Conservation (phyloP, 192 early-diverging fungal species). For the Spizellomyces punctatus region DNA sequence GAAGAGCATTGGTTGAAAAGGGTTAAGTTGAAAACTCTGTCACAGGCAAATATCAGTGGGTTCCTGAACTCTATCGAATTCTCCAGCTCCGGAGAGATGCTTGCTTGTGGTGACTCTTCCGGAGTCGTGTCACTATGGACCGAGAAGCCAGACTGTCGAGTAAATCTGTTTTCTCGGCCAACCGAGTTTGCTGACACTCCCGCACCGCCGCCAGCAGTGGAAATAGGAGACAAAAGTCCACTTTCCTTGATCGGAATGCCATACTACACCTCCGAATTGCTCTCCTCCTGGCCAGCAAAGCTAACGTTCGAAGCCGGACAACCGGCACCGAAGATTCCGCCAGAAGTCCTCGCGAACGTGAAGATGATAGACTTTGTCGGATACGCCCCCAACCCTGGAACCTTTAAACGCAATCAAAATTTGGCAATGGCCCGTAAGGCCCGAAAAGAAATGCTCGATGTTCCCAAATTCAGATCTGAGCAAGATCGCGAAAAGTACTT, state of each 20-base stretch:
- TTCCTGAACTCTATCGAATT: constrained; percentile 74
- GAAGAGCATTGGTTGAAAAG: too few species aligned
- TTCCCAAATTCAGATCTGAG: constrained; percentile 80
- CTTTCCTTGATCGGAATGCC: constrained; percentile 81
- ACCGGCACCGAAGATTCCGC: constrained; percentile 73
- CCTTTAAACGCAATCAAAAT: constrained; percentile 71
- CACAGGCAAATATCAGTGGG: constrained; percentile 32
- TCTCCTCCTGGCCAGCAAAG: constrained; percentile 76
- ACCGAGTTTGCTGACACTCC: constrained; percentile 55
- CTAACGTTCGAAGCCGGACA: constrained; percentile 72
- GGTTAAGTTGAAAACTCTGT: too few species aligned
- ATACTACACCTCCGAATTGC: constrained; percentile 71
- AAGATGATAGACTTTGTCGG: constrained; percentile 93
- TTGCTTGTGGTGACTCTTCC: constrained; percentile 76
- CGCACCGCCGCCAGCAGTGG: constrained; percentile 42
- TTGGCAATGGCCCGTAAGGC: constrained; percentile 36
- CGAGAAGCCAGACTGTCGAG: constrained; percentile 62
- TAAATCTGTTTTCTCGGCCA: constrained; percentile 67
- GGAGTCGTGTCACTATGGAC: constrained; percentile 81
- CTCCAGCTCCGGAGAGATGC: constrained; percentile 74
- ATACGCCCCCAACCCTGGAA: constrained; percentile 86
- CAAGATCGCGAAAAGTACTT: constrained; percentile 72
- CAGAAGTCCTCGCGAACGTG: constrained; percentile 73
- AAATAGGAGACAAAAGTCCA: constrained; percentile 62
- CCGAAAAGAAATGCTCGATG: constrained; percentile 48